Percentiles rank a stretch among this genome's conserved stretches.
phyloP scores from a whole-genome alignment of 1,284 basidiomycete genomes.

The Ustilago cynodontis region DNA sequence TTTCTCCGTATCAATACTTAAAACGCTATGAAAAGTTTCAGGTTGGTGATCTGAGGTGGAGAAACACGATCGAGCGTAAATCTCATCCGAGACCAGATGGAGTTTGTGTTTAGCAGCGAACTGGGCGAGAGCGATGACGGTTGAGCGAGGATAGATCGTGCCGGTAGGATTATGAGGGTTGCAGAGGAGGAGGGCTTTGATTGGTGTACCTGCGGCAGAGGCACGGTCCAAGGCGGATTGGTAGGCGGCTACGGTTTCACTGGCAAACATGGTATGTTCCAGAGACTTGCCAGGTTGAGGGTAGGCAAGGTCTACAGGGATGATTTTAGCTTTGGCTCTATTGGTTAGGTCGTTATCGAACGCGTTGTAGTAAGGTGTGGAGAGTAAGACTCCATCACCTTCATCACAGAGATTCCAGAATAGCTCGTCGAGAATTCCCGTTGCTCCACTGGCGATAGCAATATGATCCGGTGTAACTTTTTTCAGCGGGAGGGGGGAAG shows the following conservation, averaged over 20 bases:
- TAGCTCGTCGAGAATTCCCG: constrained; percentile 54
- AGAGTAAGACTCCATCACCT: constrained; percentile 58
- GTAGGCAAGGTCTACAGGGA: constrained; percentile 30
- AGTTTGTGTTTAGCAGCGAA: constrained; percentile 54
- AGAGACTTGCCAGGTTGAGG: constrained; percentile 13
- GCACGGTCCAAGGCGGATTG: constrained; percentile 44
- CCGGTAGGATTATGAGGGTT: constrained; percentile 64
- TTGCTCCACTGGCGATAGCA: constrained; percentile 54
- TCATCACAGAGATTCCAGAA: constrained; percentile 54
- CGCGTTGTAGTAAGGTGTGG: constrained; percentile 56
- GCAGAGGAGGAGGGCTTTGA: constrained; percentile 52
- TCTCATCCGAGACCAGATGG: constrained; percentile 63
- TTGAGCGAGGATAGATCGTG: constrained; percentile 52
- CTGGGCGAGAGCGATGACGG: constrained; percentile 46
- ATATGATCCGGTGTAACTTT: constrained; percentile 51
- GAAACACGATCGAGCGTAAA: constrained; percentile 59
- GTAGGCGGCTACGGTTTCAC: constrained; percentile 39
- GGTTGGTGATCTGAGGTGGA: constrained; percentile 24
- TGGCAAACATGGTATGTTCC: constrained; percentile 17
- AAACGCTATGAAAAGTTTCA: constrained; percentile 46
- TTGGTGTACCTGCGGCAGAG: constrained; percentile 21
- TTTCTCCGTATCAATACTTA: constrained; percentile 43
- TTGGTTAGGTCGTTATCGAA: constrained; percentile 56
- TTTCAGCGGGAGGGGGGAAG: constrained; percentile 35
- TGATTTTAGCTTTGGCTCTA: constrained; percentile 36